Base-by-base conservation (phyloP, 2,329 filamentous ascomycete species). In the Pezicula carpinea region DNA sequence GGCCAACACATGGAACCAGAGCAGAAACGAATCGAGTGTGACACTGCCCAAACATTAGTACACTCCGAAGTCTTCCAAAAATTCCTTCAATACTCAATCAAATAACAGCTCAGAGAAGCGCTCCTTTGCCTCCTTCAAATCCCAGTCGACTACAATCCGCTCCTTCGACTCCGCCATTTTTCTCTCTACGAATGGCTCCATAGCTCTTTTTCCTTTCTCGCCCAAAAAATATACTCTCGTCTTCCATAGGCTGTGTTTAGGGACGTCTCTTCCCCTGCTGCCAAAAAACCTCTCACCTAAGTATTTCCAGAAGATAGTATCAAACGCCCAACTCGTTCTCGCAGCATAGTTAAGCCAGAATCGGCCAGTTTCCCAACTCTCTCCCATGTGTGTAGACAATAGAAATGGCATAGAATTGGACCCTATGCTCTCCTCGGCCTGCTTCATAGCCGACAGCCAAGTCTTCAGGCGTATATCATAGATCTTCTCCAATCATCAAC, bases 321-420 rank as follows among this genome's bases (percentile, higher is more conserved):
- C 67, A 52, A 70, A 67, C 0, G 60, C 63, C 63, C 64, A 69
- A 45, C 64, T 67, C 32, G 65, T 67, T 39, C 63, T 62, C 4
- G 61, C 63, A 2, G 61, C 66, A 23, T 67, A 67, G 43, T 56
- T 63, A 14, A 68, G 15, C 60, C 60, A 61, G 52, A 64, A 68
- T 1, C 54, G 52, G 11, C 57, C 48, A 3, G 51, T 65, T 19
- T 66, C 61, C 68, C 65, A 69, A 48, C 63, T 67, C 26, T 66
- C 55, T 4, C 59, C 48, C 66, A 71, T 70, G 6, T 62, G 54
- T 14, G 35, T 46, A 0, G 65, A 69, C 8, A 52, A 29, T 31
- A 7, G 4, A 11, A 42, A 39, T 32, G 3, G 15, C 11, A 39
- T 8, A 6, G 39, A 3, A 5, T 26, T 48, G 21, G 31, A 17